Conservation (phyloP, 805 yeast species). For the Scheffersomyces spartinae region DNA sequence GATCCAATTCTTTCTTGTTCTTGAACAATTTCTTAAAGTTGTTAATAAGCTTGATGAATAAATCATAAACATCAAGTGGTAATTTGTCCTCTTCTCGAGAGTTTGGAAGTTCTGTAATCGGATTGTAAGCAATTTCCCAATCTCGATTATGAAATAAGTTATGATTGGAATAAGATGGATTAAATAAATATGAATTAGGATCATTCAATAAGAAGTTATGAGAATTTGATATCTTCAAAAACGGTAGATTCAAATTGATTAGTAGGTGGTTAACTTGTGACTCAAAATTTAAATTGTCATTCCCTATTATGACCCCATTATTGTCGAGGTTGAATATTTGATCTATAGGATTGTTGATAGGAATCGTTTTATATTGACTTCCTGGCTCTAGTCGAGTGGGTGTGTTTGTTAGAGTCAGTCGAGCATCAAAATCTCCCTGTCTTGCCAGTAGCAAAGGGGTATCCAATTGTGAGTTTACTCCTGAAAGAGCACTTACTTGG, state of each 20-base stretch:
- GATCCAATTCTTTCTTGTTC: conserved; percentile 26
- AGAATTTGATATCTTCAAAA: conserved; percentile 31
- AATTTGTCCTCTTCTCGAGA: conserved; percentile 11
- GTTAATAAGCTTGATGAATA: conserved; percentile 31
- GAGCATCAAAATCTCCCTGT: no score
- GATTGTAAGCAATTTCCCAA: conserved; percentile 28
- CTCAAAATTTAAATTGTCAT: conserved; percentile 33
- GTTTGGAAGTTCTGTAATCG: conserved; percentile 17
- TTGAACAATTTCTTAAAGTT: conserved; percentile 29
- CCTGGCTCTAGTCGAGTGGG: no score
- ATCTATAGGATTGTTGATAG: conserved; percentile 32
- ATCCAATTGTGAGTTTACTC: no score
- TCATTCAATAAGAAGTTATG: conserved; percentile 30
- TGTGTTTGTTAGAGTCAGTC: no score
- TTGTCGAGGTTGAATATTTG: conserved; percentile 32
- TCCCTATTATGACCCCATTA: conserved; percentile 33
- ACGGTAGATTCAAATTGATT: conserved; percentile 31
- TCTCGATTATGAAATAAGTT: conserved; percentile 27
- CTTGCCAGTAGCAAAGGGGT: no score
- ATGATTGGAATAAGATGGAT: conserved; percentile 25
- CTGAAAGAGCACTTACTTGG: no score
- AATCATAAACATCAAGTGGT: conserved; percentile 30
- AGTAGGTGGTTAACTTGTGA: conserved; percentile 33
- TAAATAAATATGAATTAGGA: conserved; percentile 29
- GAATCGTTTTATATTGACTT: conserved; percentile 9